Base-by-base conservation (phyloP, 2,329 filamentous ascomycete genomes). In the Penicillium griseofulvum region DNA sequence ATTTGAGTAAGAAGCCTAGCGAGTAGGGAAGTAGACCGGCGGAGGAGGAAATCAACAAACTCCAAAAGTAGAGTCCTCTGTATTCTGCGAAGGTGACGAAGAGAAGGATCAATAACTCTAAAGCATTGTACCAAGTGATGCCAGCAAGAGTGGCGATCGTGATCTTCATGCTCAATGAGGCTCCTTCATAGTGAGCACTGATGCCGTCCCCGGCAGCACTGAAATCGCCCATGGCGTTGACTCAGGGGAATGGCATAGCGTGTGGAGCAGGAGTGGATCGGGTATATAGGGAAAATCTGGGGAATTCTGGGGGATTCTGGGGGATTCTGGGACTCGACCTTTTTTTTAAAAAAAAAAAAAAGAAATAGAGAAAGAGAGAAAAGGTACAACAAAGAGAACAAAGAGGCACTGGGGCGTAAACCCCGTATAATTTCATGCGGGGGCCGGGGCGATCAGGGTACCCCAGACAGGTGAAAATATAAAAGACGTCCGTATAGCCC, bases 41-140 rank as follows among this genome's bases (percentile, higher is more conserved):
- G 12, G 72, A 69, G 11, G 76, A 75, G 2, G 78, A 74, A 11
- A 77, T 57, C n/a, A 81, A 58, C 42, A 80, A 65, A 57, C 74
- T 77, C 75, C 77, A 81, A 64, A 81, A 81, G 67, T 81, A 81
- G 10, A 80, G 69, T 4, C 78, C 77, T 28, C 65, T 69, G 46
- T 76, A 78, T 49, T 71, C 67, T 41, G 71, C 73, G 59, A 81
- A 81, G 6, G 77, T 80, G 56, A 76, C 73, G 49, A 79, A 79
- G 53, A 80, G 71, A 42, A 80, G 74, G 39, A 80, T 69, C 54
- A 77, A 69, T 28, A 81, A 73, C 55, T 81, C 79, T 43, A 80
- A 65, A 42, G 76, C 76, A 59, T 80, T 81, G 62, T 81, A 81
- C 71, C 76, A 77, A 36, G 78, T 73, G 42, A 81, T 69, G 7